These are phyloP conservation scores for Alternaria tenuissima DNA, from an alignment of 2,329 filamentous ascomycete genomes.

Conservation along the genomic window DNA sequence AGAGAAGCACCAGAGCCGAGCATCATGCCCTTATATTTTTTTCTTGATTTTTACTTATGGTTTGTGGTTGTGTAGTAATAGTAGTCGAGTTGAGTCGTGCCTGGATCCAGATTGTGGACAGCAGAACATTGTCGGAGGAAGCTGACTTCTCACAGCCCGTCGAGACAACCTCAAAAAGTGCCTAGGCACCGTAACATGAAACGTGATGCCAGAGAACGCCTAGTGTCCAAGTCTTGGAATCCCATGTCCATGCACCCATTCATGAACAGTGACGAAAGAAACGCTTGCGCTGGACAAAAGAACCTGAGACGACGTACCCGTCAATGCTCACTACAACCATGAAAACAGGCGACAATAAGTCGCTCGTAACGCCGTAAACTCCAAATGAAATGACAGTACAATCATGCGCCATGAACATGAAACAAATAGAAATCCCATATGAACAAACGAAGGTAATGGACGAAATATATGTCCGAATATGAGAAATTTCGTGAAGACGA, in stretches of 20 bases:
- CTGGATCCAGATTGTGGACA: conserved; percentile 32
- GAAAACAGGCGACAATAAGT: conserved; percentile 20
- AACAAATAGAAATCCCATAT: conserved; percentile 30
- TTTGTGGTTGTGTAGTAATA: conserved; percentile 31
- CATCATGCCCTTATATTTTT: conserved; percentile 49
- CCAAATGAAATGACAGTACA: conserved; percentile 26
- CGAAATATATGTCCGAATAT: conserved; percentile 38
- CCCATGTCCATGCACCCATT: conserved; percentile 20
- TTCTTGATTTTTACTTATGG: conserved; percentile 33
- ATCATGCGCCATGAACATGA: conserved; percentile 31
- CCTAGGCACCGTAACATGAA: conserved; percentile 20
- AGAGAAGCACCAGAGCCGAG: conserved; percentile 29
- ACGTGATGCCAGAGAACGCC: conserved; percentile 18
- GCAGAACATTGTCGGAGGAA: conserved; percentile 30
- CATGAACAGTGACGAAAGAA: conserved; percentile 25
- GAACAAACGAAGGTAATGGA: conserved; percentile 32
- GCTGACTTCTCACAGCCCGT: conserved; percentile 27
- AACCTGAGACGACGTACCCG: conserved; percentile 14
- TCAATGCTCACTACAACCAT: conserved; percentile 23
- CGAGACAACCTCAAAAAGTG: conserved; percentile 20
- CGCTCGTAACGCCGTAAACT: conserved; percentile 30
- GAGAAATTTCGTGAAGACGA: conserved; percentile 17
- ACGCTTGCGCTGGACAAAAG: conserved; percentile 13
- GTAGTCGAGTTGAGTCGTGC: conserved; percentile 33
- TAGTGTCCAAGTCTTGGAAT: conserved; percentile 19